These are phyloP conservation scores for Lasiodiplodia theobromae DNA, from an alignment of 2,329 filamentous ascomycete species.

Conservation along the genomic window DNA sequence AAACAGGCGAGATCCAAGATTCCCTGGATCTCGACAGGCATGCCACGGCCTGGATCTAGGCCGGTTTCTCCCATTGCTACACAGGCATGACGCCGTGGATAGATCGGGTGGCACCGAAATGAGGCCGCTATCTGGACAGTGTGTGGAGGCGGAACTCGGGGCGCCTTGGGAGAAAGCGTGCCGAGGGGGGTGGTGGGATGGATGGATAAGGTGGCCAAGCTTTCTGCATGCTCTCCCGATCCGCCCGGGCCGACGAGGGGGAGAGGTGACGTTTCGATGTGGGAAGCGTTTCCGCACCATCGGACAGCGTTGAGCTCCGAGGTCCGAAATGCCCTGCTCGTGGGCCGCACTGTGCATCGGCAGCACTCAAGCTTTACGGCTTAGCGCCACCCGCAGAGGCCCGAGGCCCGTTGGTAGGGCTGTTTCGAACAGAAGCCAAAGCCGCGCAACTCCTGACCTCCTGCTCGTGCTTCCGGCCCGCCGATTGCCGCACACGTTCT, in stretches of 20 bases:
- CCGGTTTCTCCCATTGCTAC: not conserved
- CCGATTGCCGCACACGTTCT: not conserved
- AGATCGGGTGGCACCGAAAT: not conserved
- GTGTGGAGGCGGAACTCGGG: not conserved
- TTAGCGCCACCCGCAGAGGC: slow-evolving; percentile 5
- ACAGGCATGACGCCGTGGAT: not conserved
- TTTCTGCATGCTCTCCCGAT: not conserved
- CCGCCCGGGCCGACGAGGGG: not conserved
- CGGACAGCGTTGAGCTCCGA: slow-evolving; percentile 12
- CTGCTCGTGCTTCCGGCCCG: not conserved
- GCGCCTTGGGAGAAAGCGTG: not conserved
- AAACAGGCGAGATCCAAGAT: not conserved
- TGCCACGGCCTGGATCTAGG: not conserved
- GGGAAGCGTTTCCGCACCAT: not conserved
- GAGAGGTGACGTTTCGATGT: not conserved
- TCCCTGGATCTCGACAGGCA: not conserved
- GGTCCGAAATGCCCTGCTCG: not conserved
- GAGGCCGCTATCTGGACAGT: not conserved
- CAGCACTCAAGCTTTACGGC: slow-evolving; percentile 3
- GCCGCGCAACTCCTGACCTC: slow-evolving; percentile 9
- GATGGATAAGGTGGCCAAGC: slow-evolving; percentile 26
- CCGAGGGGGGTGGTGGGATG: not conserved
- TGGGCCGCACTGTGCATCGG: not conserved
- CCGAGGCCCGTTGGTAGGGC: not conserved
- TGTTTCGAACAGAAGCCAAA: slow-evolving; percentile 7